Evolutionary conservation across 257 asterid species (phyloP).

Genomic region (Salvia miltiorrhiza): DNA sequence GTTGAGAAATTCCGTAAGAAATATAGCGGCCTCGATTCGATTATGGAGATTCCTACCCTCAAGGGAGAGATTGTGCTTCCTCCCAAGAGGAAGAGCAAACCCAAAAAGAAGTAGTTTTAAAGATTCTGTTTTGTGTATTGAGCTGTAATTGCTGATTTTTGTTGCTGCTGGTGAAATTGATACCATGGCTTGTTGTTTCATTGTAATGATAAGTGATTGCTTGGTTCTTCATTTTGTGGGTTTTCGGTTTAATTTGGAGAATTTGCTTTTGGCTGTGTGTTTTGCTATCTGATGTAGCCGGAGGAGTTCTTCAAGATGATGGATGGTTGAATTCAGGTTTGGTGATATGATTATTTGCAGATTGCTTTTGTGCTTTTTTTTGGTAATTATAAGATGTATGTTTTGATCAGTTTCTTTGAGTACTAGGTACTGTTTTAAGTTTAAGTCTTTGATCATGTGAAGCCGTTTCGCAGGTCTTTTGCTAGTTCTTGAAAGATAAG

Average conservation of each 20-base stretch:
- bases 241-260: too few relatives aligned
- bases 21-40: constrained; percentile 47
- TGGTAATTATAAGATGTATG: not conserved
- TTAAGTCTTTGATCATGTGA: constrained; percentile 12
- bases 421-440: constrained; percentile 4
- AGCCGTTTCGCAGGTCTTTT: constrained; percentile 1
- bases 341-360: not conserved
- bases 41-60: constrained; percentile 86
- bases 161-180: too few relatives aligned
- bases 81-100: constrained; percentile 60
- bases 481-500: constrained; percentile 2
- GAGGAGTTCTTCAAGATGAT: not conserved
- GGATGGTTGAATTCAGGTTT: constrained; percentile 3
- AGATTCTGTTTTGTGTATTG: not conserved
- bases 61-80: constrained; percentile 93
- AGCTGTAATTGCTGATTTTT: too few relatives aligned
- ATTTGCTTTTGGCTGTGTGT: too few relatives aligned
- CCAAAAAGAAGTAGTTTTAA: constrained; percentile 64
- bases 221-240: too few relatives aligned
- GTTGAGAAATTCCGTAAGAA: constrained; percentile 86
- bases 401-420: not conserved
- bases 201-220: too few relatives aligned
- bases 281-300: not conserved
- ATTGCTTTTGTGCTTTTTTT: not conserved
- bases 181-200: too few relatives aligned